A percentile compares a stretch with the other conserved stretches of the same genome.
Conservation (phyloP, 2,329 filamentous ascomycete genomes). For the Pseudogymnoascus sp. region DNA sequence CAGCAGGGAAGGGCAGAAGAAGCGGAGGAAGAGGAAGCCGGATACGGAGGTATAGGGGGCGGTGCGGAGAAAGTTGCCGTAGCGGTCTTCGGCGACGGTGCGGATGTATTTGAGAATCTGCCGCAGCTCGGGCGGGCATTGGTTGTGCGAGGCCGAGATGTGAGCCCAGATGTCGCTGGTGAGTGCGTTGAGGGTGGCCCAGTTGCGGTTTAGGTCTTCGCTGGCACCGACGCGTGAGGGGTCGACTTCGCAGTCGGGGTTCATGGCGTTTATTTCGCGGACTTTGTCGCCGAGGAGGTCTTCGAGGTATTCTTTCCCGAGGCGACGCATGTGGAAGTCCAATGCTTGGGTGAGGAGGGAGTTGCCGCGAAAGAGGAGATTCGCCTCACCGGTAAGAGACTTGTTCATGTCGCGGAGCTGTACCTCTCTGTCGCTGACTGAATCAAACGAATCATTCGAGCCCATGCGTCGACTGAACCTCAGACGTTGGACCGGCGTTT, state of each 20-base stretch:
- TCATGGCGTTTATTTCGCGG: constrained; percentile 78
- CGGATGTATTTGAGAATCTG: constrained; percentile 85
- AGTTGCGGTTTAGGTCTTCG: constrained; percentile 75
- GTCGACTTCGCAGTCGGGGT: constrained; percentile 92
- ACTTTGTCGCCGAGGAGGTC: constrained; percentile 81
- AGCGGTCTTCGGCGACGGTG: constrained; percentile 87
- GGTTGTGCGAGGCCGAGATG: constrained; percentile 65
- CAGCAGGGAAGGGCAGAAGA: constrained; percentile 92
- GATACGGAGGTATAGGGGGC: constrained; percentile 92
- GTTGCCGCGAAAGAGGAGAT: constrained; percentile 90
- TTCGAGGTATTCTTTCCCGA: constrained; percentile 88
- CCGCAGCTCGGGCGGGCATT: constrained; percentile 72
- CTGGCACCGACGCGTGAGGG: constrained; percentile 62
- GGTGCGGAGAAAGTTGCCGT: constrained; percentile 83
- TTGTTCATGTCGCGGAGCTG: constrained; percentile 71
- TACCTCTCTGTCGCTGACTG: constrained; percentile 56
- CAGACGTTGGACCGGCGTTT: constrained; percentile 65
- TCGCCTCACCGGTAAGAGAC: constrained; percentile 77
- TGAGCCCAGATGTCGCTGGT: constrained; percentile 81
- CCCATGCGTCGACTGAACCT: constrained; percentile 64
- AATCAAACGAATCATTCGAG: constrained; percentile 61
- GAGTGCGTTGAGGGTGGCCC: constrained; percentile 65
- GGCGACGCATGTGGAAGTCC: constrained; percentile 89
- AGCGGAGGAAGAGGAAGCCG: constrained; percentile 86
- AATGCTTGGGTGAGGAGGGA: constrained; percentile 87